Evolutionary conservation across 108 stramenopile genomes (phyloP).

Genomic region (Epipyxis sp.): DNA sequence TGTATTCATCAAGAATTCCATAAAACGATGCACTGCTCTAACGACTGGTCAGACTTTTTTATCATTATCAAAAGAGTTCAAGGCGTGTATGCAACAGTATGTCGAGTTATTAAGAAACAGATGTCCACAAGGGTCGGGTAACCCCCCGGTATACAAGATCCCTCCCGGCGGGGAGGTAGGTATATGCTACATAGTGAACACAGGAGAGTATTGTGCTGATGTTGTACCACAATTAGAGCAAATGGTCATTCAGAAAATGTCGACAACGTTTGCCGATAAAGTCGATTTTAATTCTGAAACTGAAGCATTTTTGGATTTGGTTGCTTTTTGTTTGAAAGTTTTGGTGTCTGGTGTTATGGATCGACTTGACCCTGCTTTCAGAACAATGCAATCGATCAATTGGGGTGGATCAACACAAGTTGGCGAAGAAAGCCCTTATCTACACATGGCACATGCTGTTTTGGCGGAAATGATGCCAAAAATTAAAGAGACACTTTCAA

Average conservation of each 20-base stretch:
- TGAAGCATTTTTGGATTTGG: conserved; percentile 22
- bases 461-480: conserved; percentile 4
- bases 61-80: conserved; percentile 76
- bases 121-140: conserved; percentile 65
- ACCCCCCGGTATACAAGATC: conserved; percentile 42
- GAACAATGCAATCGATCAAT: conserved; percentile 15
- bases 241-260: conserved; percentile 4
- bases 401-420: conserved; percentile 6
- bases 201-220: conserved; percentile 95
- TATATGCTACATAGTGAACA: conserved; percentile 87
- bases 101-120: conserved; percentile 66
- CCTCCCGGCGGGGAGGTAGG: conserved; percentile 77
- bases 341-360: conserved; percentile 27
- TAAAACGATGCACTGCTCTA: conserved; percentile 82
- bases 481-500: not conserved
- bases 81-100: conserved; percentile 63
- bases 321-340: conserved; percentile 20
- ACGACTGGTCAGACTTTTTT: conserved; percentile 92
- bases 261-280: not conserved
- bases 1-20: conserved; percentile 91
- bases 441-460: not conserved
- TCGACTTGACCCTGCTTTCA: conserved; percentile 22
- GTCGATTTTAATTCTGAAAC: conserved; percentile 19
- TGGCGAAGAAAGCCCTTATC: conserved; percentile 29
- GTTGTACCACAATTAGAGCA: conserved; percentile 50